A percentile compares a stretch with the other conserved stretches of the same genome.
Evolutionary conservation across 257 asterid genomes (phyloP).

Genomic region (Ophiorrhiza pumila): DNA sequence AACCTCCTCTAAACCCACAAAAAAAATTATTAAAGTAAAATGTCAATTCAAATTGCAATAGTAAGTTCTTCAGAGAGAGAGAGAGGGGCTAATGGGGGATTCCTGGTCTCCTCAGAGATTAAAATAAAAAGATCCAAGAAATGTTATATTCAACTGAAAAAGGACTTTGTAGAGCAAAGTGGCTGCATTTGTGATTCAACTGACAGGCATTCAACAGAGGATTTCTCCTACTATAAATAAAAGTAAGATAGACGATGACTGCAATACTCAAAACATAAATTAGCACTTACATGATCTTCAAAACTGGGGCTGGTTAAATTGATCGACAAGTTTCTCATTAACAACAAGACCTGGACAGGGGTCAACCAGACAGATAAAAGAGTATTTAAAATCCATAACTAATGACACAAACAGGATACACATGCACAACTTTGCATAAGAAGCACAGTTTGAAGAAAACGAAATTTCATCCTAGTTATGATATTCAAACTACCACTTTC

Average conservation of each 20-base stretch:
- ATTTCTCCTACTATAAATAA: not conserved
- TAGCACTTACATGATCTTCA: conserved; percentile 81
- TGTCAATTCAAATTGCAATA: not conserved
- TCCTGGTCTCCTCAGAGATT: not conserved
- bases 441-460: too few species aligned
- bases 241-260: not conserved
- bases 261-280: not conserved
- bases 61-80: not conserved
- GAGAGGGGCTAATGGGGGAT: not conserved
- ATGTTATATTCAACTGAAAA: not conserved
- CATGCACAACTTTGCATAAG: not conserved
- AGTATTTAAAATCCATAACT: not conserved
- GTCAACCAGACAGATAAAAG: conserved; percentile 1
- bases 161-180: not conserved
- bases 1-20: conserved; percentile 24
- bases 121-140: not conserved
- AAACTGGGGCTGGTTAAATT: conserved; percentile 81
- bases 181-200: not conserved
- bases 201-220: not conserved
- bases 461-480: too few species aligned
- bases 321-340: conserved; percentile 88
- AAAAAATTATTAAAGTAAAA: not conserved
- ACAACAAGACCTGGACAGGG: conserved; percentile 57
- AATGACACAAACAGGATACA: not conserved
- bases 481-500: too few species aligned